Evolutionary conservation across 768 basidiomycete species (phyloP).

Genomic region (Suillus paluster): DNA sequence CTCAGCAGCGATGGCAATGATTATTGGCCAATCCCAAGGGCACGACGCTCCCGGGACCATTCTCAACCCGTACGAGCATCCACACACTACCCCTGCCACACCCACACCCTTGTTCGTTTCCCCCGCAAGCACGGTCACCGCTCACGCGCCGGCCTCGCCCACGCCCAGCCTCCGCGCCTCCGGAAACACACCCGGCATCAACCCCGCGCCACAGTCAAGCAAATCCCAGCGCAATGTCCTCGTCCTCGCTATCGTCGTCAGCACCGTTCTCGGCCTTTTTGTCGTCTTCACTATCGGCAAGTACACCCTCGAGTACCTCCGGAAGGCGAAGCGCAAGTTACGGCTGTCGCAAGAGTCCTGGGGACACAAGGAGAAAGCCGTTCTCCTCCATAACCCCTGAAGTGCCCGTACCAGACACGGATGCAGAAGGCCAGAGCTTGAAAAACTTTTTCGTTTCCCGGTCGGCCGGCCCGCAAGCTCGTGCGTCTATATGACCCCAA

Average conservation of each 20-base stretch:
- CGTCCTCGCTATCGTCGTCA: slow-evolving; percentile 18
- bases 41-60: slow-evolving; percentile 11
- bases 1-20: slow-evolving; percentile 7
- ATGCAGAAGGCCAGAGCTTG: neutral
- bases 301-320: neutral
- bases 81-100: neutral
- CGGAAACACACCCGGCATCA: slow-evolving; percentile 16
- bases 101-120: neutral
- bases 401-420: neutral
- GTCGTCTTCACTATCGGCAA: slow-evolving; percentile 5
- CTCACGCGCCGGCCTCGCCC: neutral
- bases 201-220: slow-evolving; percentile 12
- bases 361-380: slow-evolving; percentile 9
- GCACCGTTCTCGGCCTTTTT: slow-evolving; percentile 18
- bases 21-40: slow-evolving; percentile 7
- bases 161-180: slow-evolving; percentile 12
- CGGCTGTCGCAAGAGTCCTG: slow-evolving; percentile 10
- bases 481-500: neutral
- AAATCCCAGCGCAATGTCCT: slow-evolving; percentile 9
- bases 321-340: slow-evolving; percentile 5
- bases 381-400: neutral
- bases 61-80: slow-evolving; percentile 18
- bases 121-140: neutral
- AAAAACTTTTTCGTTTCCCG: slow-evolving; percentile 6
- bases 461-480: neutral